phyloP scores from a whole-genome alignment of 176 grass and related monocot species.

The Lolium multiflorum region DNA sequence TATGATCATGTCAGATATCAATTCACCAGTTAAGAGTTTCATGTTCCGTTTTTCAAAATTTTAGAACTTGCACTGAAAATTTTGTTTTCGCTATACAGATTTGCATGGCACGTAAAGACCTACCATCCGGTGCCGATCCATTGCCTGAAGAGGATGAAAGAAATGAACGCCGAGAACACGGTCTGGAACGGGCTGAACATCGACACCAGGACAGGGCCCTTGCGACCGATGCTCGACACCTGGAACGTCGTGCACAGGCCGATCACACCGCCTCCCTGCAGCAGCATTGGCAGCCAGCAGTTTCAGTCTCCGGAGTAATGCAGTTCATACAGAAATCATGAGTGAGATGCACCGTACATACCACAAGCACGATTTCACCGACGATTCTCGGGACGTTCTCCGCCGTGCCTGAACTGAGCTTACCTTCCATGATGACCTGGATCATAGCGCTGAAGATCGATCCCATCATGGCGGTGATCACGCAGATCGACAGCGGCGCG shows the following conservation, averaged over 20 bases:
- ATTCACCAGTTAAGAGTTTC: background rate
- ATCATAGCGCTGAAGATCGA: constrained; percentile 54
- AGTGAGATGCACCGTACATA: constrained; percentile 10
- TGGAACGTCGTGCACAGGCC: constrained; percentile 50
- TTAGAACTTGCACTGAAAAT: background rate
- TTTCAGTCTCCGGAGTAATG: background rate
- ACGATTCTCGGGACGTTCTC: background rate
- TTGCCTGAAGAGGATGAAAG: constrained; percentile 48
- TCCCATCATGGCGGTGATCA: constrained; percentile 50
- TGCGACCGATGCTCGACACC: constrained; percentile 49
- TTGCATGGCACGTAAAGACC: background rate
- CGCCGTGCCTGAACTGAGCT: constrained; percentile 27
- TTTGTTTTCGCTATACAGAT: background rate
- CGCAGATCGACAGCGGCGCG: constrained; percentile 47
- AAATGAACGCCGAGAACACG: constrained; percentile 45
- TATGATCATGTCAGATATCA: background rate
- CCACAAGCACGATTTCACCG: constrained; percentile 49
- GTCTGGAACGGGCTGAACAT: constrained; percentile 71
- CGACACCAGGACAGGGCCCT: constrained; percentile 54
- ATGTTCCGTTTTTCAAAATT: background rate
- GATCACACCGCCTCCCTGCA: constrained; percentile 52
- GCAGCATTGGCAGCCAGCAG: background rate
- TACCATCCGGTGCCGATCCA: constrained; percentile 55
- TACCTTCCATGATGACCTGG: constrained; percentile 52
- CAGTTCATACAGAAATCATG: background rate